A percentile compares a stretch with the other conserved stretches of the same genome.
Conservation (phyloP, 73 alveolate species). For the Breviolum minutum region DNA sequence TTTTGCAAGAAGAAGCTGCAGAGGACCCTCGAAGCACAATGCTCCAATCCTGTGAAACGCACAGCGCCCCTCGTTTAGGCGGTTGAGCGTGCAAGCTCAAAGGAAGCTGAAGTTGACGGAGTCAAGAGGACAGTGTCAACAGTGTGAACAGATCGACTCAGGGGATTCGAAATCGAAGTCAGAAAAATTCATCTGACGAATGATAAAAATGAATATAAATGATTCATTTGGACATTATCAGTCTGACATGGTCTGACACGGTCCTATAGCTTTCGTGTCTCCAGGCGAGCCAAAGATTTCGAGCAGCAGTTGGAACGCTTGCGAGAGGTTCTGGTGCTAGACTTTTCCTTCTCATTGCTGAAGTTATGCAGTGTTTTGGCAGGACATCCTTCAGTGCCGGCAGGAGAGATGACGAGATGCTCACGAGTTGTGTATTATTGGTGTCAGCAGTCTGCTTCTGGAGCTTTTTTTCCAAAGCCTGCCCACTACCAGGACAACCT, state of each 20-base stretch:
- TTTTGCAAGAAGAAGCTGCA: slow-evolving; percentile 83
- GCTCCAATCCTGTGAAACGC: no score
- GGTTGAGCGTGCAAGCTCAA: slow-evolving; percentile 38
- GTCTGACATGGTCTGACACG: no score
- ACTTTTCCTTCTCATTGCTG: background rate
- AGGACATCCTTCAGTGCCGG: slow-evolving; percentile 91
- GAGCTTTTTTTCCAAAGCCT: background rate
- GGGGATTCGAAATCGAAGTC: no score
- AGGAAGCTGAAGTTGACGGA: slow-evolving; percentile 65
- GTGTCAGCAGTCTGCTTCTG: background rate
- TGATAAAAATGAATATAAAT: no score
- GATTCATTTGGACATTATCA: no score
- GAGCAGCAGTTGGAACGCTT: slow-evolving; percentile 59
- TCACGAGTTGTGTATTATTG: background rate
- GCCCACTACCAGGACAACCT: slow-evolving; percentile 33
- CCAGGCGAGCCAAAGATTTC: slow-evolving; percentile 64
- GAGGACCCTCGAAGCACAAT: slow-evolving; percentile 3
- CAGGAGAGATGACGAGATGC: slow-evolving; percentile 26
- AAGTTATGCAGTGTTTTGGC: background rate
- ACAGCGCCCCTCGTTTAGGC: background rate
- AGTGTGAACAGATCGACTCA: background rate
- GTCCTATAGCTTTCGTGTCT: background rate
- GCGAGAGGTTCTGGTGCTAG: slow-evolving; percentile 33
- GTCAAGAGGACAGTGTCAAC: slow-evolving; percentile 9
- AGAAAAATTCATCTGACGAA: no score